Percentiles rank a stretch among this genome's conserved stretches.
phyloP scores from a whole-genome alignment of 2,329 filamentous ascomycete genomes.

The Stachybotrys chlorohalonatus region DNA sequence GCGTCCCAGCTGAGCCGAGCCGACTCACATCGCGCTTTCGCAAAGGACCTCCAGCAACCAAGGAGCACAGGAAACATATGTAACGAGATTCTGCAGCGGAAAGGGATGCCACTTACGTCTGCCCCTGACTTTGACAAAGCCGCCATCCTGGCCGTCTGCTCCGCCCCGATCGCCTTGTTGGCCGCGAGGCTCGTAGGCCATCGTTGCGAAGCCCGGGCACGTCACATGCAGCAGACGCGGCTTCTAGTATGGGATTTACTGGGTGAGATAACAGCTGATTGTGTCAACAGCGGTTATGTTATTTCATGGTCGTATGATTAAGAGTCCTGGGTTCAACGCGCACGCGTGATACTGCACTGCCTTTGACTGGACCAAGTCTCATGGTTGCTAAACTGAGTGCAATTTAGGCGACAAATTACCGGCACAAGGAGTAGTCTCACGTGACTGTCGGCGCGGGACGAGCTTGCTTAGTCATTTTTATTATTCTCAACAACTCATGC shows the following conservation, averaged over 20 bases:
- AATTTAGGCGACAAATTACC: not conserved
- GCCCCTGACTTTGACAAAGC: constrained; percentile 39
- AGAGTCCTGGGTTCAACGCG: not conserved
- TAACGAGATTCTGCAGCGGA: no score
- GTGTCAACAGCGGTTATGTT: no score
- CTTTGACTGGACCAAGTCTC: not conserved
- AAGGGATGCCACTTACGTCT: constrained; percentile 32
- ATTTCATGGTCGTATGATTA: not conserved
- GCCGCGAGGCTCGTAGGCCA: constrained; percentile 47
- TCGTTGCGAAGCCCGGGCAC: constrained; percentile 13
- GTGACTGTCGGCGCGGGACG: no score
- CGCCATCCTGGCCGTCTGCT: constrained; percentile 31
- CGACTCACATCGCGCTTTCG: no score
- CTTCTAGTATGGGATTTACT: not conserved
- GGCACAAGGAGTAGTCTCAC: no score
- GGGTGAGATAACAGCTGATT: not conserved
- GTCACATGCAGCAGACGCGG: constrained; percentile 12
- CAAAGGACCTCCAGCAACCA: no score
- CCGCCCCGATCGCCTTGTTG: constrained; percentile 33
- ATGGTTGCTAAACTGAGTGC: not conserved
- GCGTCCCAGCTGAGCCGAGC: no score
- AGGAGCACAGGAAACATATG: no score
- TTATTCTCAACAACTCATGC: not conserved
- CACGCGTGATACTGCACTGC: not conserved
- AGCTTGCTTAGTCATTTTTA: not conserved